Evolutionary conservation across 2,329 filamentous ascomycete species (phyloP).

Genomic region (Aspergillus piperis): DNA sequence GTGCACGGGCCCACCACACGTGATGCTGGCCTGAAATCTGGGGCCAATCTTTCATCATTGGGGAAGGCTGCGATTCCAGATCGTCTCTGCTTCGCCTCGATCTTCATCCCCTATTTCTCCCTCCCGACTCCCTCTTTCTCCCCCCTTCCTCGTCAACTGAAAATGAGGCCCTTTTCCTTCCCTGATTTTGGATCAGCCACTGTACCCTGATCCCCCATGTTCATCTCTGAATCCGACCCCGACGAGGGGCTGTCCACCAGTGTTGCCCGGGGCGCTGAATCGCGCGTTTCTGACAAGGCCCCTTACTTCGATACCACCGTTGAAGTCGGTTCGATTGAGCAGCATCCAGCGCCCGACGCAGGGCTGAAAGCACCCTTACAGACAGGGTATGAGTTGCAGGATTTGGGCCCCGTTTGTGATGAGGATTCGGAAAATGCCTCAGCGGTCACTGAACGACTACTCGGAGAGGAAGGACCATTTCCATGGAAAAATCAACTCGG

Average conservation of each 20-base stretch:
- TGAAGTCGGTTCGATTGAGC: slow-evolving; percentile 1
- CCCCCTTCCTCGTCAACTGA: not conserved
- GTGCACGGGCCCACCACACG: not conserved
- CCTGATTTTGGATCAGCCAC: not conserved
- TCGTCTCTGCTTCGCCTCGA: not conserved
- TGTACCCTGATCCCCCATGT: slow-evolving; percentile 2
- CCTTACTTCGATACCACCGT: slow-evolving; percentile 6
- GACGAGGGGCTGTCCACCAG: slow-evolving; percentile 4
- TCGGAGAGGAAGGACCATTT: slow-evolving; percentile 7
- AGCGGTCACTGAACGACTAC: slow-evolving; percentile 16
- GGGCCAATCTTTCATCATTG: slow-evolving; percentile 1
- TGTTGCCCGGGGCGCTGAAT: not conserved
- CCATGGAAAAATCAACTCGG: not conserved
- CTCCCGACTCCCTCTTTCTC: not conserved
- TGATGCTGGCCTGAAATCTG: not conserved
- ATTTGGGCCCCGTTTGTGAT: not conserved
- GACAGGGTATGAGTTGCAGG: not conserved
- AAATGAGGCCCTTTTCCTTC: not conserved
- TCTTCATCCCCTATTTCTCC: not conserved
- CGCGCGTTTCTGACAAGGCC: not conserved
- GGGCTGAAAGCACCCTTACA: not conserved
- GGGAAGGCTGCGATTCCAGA: not conserved
- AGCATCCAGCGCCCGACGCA: not conserved
- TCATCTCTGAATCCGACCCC: not conserved
- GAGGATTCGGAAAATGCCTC: slow-evolving; percentile 2